Percentiles rank a stretch among this genome's conserved stretches.
Conservation (phyloP, 768 basidiomycete species). For the Agaricus sinodeliciosus region DNA sequence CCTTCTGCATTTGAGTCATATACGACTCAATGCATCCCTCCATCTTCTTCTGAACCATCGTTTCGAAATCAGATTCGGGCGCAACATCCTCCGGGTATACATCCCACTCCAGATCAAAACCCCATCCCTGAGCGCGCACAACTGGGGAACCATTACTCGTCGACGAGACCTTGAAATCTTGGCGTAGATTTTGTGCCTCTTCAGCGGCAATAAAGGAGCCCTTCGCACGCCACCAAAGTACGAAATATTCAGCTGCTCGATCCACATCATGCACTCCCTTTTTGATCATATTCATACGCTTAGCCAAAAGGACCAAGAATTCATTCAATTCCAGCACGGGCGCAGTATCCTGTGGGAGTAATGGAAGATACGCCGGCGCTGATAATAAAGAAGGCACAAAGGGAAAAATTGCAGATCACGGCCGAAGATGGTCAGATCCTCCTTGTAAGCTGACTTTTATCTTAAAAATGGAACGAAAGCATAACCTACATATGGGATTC, state of each 20-base stretch:
- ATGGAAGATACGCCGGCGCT: constrained; percentile 66
- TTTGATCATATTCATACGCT: constrained; percentile 74
- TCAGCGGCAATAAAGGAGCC: constrained; percentile 49
- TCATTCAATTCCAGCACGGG: constrained; percentile 56
- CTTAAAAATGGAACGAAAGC: constrained; percentile 12
- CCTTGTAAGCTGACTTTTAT: constrained; percentile 1
- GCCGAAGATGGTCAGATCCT: constrained; percentile 7
- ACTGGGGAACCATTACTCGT: not conserved
- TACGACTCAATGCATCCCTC: constrained; percentile 60
- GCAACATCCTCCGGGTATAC: constrained; percentile 22
- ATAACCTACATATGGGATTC: constrained; percentile 58
- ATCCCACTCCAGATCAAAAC: constrained; percentile 79
- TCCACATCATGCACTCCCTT: constrained; percentile 62
- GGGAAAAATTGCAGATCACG: constrained; percentile 5
- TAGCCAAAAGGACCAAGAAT: constrained; percentile 66
- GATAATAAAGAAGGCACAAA: constrained; percentile 13
- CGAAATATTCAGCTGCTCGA: constrained; percentile 75
- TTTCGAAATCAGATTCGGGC: constrained; percentile 16
- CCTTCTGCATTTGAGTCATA: constrained; percentile 33
- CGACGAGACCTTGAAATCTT: not conserved
- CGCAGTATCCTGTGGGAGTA: constrained; percentile 46
- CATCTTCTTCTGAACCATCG: constrained; percentile 57
- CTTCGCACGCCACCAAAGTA: constrained; percentile 83
- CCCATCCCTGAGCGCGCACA: constrained; percentile 56
- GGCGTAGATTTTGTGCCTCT: constrained; percentile 9